Evolutionary conservation across 306 rosid species (phyloP).

Genomic region (Trifolium fragiferum): DNA sequence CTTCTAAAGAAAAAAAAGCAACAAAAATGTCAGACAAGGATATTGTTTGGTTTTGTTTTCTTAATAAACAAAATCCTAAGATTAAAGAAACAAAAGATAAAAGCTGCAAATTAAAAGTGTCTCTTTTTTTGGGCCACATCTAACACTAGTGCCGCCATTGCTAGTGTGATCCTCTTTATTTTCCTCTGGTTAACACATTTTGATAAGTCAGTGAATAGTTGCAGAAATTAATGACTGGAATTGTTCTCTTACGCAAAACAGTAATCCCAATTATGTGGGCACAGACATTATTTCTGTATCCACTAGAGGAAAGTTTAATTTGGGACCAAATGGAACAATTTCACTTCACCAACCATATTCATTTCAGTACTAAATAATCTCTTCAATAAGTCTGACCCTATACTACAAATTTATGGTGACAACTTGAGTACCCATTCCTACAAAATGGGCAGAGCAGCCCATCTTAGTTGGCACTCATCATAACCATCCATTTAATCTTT

Average conservation of each 20-base stretch:
- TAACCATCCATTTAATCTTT: too few relatives aligned
- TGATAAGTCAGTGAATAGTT: not conserved
- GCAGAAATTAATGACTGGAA: conserved; percentile 27
- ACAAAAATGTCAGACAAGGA: too few relatives aligned
- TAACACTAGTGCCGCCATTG: conserved; percentile 50
- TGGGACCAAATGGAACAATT: not conserved
- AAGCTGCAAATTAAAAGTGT: not conserved
- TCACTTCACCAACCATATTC: not conserved
- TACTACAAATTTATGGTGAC: too few relatives aligned
- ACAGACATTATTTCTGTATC: not conserved
- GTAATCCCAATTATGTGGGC: not conserved
- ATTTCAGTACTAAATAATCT: not conserved
- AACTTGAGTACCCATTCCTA: too few relatives aligned
- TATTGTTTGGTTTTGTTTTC: too few relatives aligned
- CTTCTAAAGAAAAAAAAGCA: too few relatives aligned
- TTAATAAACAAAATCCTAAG: too few relatives aligned
- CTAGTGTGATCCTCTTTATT: not conserved
- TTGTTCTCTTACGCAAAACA: not conserved
- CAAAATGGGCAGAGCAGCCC: too few relatives aligned
- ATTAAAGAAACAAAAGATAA: too few relatives aligned
- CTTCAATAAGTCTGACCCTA: not conserved
- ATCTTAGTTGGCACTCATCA: too few relatives aligned
- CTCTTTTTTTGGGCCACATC: conserved; percentile 39
- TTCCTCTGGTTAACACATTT: not conserved
- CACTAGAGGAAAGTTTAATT: not conserved